Evolutionary conservation across 2,329 filamentous ascomycete genomes (phyloP), one percentile per base, ranked within the genome.

Genomic region (Sarocladium kiliense): DNA sequence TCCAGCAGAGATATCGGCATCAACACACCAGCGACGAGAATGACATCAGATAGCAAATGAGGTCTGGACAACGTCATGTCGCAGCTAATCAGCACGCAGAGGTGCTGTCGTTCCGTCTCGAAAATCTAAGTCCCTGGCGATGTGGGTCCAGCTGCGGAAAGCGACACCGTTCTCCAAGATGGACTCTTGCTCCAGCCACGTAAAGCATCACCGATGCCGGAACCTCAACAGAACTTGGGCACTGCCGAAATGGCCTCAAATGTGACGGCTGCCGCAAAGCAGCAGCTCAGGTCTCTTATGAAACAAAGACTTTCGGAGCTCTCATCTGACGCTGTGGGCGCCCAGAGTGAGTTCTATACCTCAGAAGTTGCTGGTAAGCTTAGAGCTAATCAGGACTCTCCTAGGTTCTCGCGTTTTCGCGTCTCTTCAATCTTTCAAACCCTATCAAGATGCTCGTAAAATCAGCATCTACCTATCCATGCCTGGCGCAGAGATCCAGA

Each of bases 381-480:
- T 18, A 30, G n/a, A 12, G n/a, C 23, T 26, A 7, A 57, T 56
- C 41, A 55, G 25, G 14, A 50, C 19, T 53, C 49, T 41, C 47
- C 55, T 68, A 94, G 90, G 89, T 63, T 72, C 76, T 53, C 75
- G 74, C 61, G 84, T 89, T 21, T 86, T 86, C 60, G 78, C 83
- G 54, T 75, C 79, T 6, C 73, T 97, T 36, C 75, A 86, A 44
- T 75, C 78, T 11, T 82, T 92, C 63, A 78, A 82, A 53, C 87
- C 91, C 55, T 99, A 96, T 68, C 75, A 83, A 59, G 77, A 86
- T 55, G 92, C 94, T 41, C 80, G 77, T 58, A 80, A 84, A 54
- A 82, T 99, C 64, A 91, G 89, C 62, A 79, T 99, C 56, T 99
- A 96, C 68, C 78, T 99, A 16, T 94, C 93, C 11, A 99, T 99